Evolutionary conservation across 805 yeast genomes (phyloP).

Genomic region (Jamesozyma piceae): DNA sequence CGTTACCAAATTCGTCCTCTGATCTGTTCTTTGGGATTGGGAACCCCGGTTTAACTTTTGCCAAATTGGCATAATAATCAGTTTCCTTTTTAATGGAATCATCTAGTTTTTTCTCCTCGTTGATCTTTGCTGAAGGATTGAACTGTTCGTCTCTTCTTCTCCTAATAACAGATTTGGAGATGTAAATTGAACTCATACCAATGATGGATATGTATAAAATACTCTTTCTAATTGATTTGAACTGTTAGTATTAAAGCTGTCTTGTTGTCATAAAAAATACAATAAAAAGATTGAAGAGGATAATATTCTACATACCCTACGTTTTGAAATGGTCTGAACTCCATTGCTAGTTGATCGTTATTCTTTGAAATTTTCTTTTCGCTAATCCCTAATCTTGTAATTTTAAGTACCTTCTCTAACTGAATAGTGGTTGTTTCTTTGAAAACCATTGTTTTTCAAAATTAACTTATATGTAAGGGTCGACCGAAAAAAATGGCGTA

Average conservation of each 20-base stretch:
- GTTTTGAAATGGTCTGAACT: conserved; percentile 11
- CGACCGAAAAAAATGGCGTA: too few species aligned
- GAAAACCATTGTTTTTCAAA: too few species aligned
- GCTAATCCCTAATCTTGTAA: too few species aligned
- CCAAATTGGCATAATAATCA: conserved; percentile 29
- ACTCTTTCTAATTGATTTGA: conserved; percentile 16
- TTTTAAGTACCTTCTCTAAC: too few species aligned
- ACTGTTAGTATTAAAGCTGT: neutral
- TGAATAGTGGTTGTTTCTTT: too few species aligned
- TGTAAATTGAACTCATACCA: conserved; percentile 22
- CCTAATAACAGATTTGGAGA: conserved; percentile 26
- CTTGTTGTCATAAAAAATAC: too few species aligned
- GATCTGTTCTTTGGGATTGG: conserved; percentile 29
- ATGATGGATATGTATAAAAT: conserved; percentile 19
- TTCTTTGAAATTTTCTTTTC: too few species aligned
- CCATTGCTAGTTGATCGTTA: conserved; percentile 3
- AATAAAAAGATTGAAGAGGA: too few species aligned
- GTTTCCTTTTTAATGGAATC: conserved; percentile 3
- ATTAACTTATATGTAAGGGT: too few species aligned
- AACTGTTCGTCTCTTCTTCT: conserved; percentile 31
- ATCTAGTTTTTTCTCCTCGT: conserved; percentile 3
- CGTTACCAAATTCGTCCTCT: conserved; percentile 10
- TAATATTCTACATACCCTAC: conserved; percentile 23
- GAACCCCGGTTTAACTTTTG: conserved; percentile 46
- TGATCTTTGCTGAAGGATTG: conserved; percentile 25